Base-by-base conservation (phyloP, 225 moss, liverwort and hornwort species). In the Marchantia polymorpha region DNA sequence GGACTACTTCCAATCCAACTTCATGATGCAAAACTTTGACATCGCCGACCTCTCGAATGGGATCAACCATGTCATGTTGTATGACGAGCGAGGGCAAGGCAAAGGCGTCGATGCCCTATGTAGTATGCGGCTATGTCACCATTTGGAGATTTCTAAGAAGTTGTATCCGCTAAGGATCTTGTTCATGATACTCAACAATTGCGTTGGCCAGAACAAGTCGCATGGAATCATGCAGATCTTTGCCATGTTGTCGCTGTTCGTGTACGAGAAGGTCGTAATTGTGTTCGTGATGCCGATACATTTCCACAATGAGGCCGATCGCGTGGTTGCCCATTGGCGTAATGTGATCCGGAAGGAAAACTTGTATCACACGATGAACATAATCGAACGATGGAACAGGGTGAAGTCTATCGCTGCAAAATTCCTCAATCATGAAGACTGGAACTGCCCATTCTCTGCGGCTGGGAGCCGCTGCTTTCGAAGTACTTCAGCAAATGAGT, bases 91-190 rank as follows among this genome's bases (percentile, higher is more conserved):
- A 7, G 73, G 48, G 52, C 30, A 73, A 7, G 73, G 73, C 20
- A 73, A 73, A 73, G 73, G 52, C 52, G 73, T 52, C 7, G 52
- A 73, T 73, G 73, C 73, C 73, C 52, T 73, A 39, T 73, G 73
- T 50, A 73, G 73, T 23, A 48, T 73, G 39, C 30, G 73, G 52
- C 52, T 73, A 73, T 73, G 73, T 73, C 48, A 17, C 73, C 48
- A n/a, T n/a, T n/a, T n/a, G n/a, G n/a, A n/a, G n/a, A n/a, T n/a
- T n/a, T n/a, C n/a, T n/a, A n/a, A n/a, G 48, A 73, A 48, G 48
- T 3, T 7, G 15, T 48, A 48, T 5, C 39, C 52, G 46, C 22
- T 52, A 48, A 73, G 10, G 52, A 25, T 12, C 52, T 16, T 52
- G 52, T 13, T 48, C 52, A 52, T n/a, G n/a, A n/a, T n/a, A n/a